Base-by-base conservation (phyloP, 495 filamentous ascomycete species). In the Lentithecium fluviatile region DNA sequence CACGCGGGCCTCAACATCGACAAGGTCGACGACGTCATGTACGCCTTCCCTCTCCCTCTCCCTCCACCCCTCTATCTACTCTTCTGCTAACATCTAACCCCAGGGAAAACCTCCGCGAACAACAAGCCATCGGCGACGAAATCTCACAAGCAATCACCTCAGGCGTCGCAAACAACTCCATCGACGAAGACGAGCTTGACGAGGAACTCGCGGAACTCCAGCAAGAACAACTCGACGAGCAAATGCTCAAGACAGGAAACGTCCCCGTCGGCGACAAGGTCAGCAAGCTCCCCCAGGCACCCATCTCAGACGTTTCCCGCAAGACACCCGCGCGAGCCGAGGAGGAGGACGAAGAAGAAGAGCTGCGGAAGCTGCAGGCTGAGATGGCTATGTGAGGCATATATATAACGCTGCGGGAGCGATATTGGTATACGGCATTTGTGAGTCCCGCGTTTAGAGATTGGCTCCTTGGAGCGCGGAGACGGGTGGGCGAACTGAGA, bases 1-100 rank as follows among this genome's bases (percentile, higher is more conserved):
- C 95, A 98, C 72, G 85, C 85, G 65, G 87, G 87, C 59, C 84
- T 97, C 74, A 95, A 85, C 25, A 86, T 95, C 53, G 89, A 96
- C 61, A 89, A 94, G 72, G 92, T 98, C 54, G 94, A 98, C 71
- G 80, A 88, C 70, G 92, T 91, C 51, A 96, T 98, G 94, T 97
- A 85, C 67, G 89, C 83, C 32, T 20, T 34, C 29, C 53, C 46
- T 2, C 24, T 43, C 45, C 15, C 20, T n/a, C 13, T 51, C 26
- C 46, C 36, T 56, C 11, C 46, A 29, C 34, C 20, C 32, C 29
- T 17, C 17, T 36, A 29, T 42, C 17, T n/a, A n/a, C n/a, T n/a
- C n/a, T n/a, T 17, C 51, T 38, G 29, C 47, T 47, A 15, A 29
- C 29, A 13, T 57, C 42, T 46, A 12, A 20, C 26, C 58, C 65